Evolutionary conservation across 2,329 filamentous ascomycete genomes (phyloP).

Genomic region (Coniochaeta sp.): DNA sequence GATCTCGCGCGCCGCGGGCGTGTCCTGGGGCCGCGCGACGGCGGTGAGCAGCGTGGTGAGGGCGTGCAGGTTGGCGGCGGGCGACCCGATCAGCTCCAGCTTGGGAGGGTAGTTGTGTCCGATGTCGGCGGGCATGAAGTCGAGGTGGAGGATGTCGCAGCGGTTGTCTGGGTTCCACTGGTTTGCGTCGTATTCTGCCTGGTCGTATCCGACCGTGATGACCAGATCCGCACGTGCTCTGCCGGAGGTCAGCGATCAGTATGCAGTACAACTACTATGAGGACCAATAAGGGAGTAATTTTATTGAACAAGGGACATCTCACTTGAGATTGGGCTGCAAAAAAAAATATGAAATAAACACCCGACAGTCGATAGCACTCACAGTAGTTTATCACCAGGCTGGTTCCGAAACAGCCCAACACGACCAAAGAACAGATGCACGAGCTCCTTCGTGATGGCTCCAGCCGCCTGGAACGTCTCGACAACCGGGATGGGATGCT

Average conservation of each 20-base stretch:
- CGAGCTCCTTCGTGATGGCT: slow-evolving; percentile 32
- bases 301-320: no score
- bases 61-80: slow-evolving; percentile 30
- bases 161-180: slow-evolving; percentile 31
- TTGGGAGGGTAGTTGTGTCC: slow-evolving; percentile 31
- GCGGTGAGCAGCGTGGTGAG: slow-evolving; percentile 22
- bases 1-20: slow-evolving; percentile 23
- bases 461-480: slow-evolving; percentile 44
- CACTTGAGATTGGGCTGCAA: no score
- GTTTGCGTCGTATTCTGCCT: slow-evolving; percentile 37
- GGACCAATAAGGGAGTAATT: no score
- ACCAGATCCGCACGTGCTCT: slow-evolving; percentile 31
- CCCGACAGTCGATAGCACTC: not conserved
- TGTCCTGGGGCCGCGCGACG: slow-evolving; percentile 25
- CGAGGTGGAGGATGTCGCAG: slow-evolving; percentile 34
- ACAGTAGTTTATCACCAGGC: slow-evolving; percentile 34
- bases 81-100: slow-evolving; percentile 33
- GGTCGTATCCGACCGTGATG: slow-evolving; percentile 38
- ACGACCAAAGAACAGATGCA: slow-evolving; percentile 36
- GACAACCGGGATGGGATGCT: slow-evolving; percentile 35
- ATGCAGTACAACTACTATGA: no score
- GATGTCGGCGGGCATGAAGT: slow-evolving; percentile 31
- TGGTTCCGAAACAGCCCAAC: slow-evolving; percentile 42
- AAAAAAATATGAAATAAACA: not conserved
- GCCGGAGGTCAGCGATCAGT: not conserved